Evolutionary conservation across 805 yeast genomes (phyloP), one percentile per base, ranked within the genome.

Genomic region (Metahyphopichia silvanorum): DNA sequence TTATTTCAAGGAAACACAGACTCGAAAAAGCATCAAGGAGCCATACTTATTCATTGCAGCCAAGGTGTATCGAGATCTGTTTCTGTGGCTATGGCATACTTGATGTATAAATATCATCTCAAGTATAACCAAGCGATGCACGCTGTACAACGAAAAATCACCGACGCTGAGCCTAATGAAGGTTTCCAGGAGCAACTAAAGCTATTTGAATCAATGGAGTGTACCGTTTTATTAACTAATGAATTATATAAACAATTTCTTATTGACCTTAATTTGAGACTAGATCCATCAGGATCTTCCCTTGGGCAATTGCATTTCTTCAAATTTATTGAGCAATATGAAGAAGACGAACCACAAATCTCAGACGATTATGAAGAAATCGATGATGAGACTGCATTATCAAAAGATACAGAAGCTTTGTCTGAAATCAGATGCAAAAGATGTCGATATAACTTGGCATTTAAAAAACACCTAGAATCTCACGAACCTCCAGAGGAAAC

Each of bases 391-490:
- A 33, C 19, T 13, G 32, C 37, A n/a, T 36, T 30, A n/a, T 19
- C 22, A 14, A 7, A 12, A 29, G 36, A 28, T n/a, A 32, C 24
- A 3, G 24, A 23, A 23, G 22, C 33, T 5, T 19, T 22, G 9
- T 56, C 58, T 16, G 66, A 67, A 21, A 55, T 86, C 24, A 68
- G 95, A 37, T 91, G 98, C 62, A 86, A 82, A 44, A 77, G 78
- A 53, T 91, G 98, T 63, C 74, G 97, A 43, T 73, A 76, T 20
- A 62, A 66, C 12, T 63, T 91, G 16, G 95, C 95, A 0, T 56
- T 69, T 13, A 75, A 84, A 1, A 56, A 72, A 2, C 74, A 82
- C 12, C 71, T 83, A 35, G 74, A 84, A 19, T 55, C 64, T 15
- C 96, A 89, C 57, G 67, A 63, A 2, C 79, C 80, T 13, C 89